Evolutionary conservation across 805 yeast species (phyloP), one percentile per base, ranked within the genome.

Genomic region (Lipomyces japonicus): DNA sequence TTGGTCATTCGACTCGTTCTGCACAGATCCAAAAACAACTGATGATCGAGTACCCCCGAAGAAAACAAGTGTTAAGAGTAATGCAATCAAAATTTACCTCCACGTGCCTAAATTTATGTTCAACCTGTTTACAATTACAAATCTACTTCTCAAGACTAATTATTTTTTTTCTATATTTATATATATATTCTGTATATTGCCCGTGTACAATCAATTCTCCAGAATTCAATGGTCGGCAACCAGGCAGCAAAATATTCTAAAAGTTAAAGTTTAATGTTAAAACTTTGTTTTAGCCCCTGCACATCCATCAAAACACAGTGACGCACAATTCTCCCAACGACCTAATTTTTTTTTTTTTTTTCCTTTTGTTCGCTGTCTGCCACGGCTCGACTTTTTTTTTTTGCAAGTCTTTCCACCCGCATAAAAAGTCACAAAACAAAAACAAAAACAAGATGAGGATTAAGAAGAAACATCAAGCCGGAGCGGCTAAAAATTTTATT

Each of bases 401-500:
- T 7, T 35, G 10, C 39, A 19, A 7, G n/a, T 7, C 18, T 18
- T 16, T 35, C 28, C 19, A 30, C 32, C 24, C 19, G n/a, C n/a
- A n/a, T n/a, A n/a, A n/a, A n/a, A n/a, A n/a, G n/a, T n/a, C 24
- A 12, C 21, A 42, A 21, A n/a, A 12, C 14, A 18, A 38, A 14
- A 12, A 10, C 16, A 6, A 31, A 21, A 4, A 19, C 42, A 43
- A 10, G 35, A 65, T 62, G 61, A 78, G 78, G 71, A 81, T 87
- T 60, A 84, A 84, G 76, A 88, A 82, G 82, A 89, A 77, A 73
- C 87, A 89, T 61, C 57, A 84, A 55, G 70, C 82, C 46, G 97
- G 97, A 69, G 87, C 86, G 62, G 96, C 96, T 56, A 86, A 83
- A 72, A 86, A 88, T 70, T 93, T 84, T 71, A 77, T 93, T 65